Evolutionary conservation across 2,329 filamentous ascomycete species (phyloP).

Genomic region (Meredithiella fracta): DNA sequence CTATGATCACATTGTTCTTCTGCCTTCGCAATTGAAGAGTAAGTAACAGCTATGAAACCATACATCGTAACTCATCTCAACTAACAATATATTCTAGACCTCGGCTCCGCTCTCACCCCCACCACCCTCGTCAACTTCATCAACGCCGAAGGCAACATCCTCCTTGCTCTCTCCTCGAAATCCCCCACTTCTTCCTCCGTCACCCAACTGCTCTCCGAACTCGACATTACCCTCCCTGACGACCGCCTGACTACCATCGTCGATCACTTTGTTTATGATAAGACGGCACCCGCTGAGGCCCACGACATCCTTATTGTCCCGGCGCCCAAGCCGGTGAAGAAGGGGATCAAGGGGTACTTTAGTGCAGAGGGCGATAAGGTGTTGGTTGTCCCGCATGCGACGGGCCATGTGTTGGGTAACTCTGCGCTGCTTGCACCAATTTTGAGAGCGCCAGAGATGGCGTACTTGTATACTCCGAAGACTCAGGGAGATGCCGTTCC

Average conservation of each 20-base stretch:
- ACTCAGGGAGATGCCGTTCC: constrained; percentile 52
- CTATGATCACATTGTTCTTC: constrained; percentile 80
- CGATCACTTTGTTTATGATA: constrained; percentile 92
- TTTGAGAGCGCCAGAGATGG: constrained; percentile 63
- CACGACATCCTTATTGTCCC: constrained; percentile 80
- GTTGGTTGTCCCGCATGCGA: constrained; percentile 65
- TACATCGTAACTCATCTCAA: neutral
- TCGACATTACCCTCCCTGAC: constrained; percentile 73
- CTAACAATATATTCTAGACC: constrained; percentile 34
- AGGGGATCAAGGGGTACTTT: constrained; percentile 66
- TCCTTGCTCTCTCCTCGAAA: constrained; percentile 65
- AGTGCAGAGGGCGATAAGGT: constrained; percentile 39
- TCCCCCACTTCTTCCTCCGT: constrained; percentile 55
- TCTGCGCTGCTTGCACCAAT: constrained; percentile 65
- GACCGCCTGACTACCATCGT: constrained; percentile 76
- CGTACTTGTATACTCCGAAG: constrained; percentile 89
- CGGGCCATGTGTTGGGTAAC: constrained; percentile 68
- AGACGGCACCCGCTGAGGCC: constrained; percentile 54
- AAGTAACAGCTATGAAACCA: constrained; percentile 16
- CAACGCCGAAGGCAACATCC: constrained; percentile 79
- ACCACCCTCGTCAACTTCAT: constrained; percentile 78
- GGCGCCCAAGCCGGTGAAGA: constrained; percentile 45
- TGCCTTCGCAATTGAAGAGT: constrained; percentile 87
- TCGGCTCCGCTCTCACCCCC: constrained; percentile 76
- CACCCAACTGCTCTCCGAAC: constrained; percentile 63